Evolutionary conservation across 108 stramenopile genomes (phyloP).

Genomic region (Epithemia pelagica): DNA sequence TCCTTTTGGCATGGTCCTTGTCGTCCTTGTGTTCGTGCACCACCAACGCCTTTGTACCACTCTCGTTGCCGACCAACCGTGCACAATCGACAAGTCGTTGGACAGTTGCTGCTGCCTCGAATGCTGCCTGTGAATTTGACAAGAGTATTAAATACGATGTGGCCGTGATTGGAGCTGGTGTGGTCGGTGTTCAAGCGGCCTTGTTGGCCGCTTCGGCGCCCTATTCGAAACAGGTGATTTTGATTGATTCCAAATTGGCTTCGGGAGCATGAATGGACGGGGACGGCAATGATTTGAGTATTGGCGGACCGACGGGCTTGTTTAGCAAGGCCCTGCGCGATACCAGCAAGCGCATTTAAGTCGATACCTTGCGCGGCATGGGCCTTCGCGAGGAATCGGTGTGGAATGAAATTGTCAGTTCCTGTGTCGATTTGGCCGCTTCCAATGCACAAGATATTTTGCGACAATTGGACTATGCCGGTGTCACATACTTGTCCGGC

Average conservation of each 20-base stretch:
- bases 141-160: constrained; percentile 40
- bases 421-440: constrained; percentile 60
- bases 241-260: constrained; percentile 66
- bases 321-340: constrained; percentile 76
- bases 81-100: too few species aligned
- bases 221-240: constrained; percentile 39
- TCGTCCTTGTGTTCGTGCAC: too few species aligned
- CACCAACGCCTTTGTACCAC: too few species aligned
- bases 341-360: constrained; percentile 64
- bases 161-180: constrained; percentile 66
- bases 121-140: not conserved
- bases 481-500: constrained; percentile 53
- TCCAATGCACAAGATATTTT: constrained; percentile 58
- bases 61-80: too few species aligned
- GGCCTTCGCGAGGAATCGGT: constrained; percentile 67
- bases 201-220: constrained; percentile 34
- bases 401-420: constrained; percentile 70
- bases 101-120: too few species aligned
- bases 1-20: too few species aligned
- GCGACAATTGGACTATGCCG: constrained; percentile 54
- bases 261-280: constrained; percentile 52
- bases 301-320: constrained; percentile 67
- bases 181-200: constrained; percentile 69
- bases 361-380: constrained; percentile 62
- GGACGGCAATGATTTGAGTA: constrained; percentile 57